Evolutionary conservation across 73 alveolate species (phyloP), one percentile per base, ranked within the genome.

Genomic region (Breviolum minutum): DNA sequence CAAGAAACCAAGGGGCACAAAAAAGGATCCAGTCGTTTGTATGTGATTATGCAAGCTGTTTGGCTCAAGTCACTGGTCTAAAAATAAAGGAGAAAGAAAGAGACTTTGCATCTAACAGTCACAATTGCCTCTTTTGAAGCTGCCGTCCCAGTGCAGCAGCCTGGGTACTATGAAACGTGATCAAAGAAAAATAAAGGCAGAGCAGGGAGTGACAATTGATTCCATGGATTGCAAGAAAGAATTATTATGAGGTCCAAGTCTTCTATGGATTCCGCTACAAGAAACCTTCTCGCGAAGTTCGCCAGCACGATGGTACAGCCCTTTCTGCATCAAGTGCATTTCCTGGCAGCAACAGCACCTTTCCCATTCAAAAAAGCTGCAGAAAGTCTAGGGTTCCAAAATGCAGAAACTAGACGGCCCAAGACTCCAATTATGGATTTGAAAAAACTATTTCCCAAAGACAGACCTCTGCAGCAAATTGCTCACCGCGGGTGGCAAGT

Each of bases 321-420:
- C 97, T 63, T 91, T 91, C 63, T 79, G 97, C 29, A 91, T 54
- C 97, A 91, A 62, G 82, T 91, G 85, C 97, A 91, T 91, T 69
- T 91, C 97, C 97, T 91, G 30, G 24, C 29, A 20, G 17, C 62
- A 80, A 30, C 66, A 80, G 13, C 63, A 8, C 12, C 14, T 20
- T 1, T n/a, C 17, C 29, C 16, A 17, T 26, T n/a, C 86, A 27
- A 27, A 20, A 20, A 1, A 26, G 11, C 30, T 76, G 29, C 14
- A 17, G 54, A 17, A 40, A 40, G 54, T 40, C 66, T 54, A 0
- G 89, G 89, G 60, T 81, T 13, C 66, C 89, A 81, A 20, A 40
- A 40, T 3, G n/a, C 89, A n/a, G 54, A 40, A 40, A n/a, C 14
- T 17, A 4, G 60, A n/a, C 85, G 26, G 16, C 48, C 85, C 16